Evolutionary conservation across 2,329 filamentous ascomycete genomes (phyloP), one percentile per base, ranked within the genome.

Genomic region (Myrmaecium sp.): DNA sequence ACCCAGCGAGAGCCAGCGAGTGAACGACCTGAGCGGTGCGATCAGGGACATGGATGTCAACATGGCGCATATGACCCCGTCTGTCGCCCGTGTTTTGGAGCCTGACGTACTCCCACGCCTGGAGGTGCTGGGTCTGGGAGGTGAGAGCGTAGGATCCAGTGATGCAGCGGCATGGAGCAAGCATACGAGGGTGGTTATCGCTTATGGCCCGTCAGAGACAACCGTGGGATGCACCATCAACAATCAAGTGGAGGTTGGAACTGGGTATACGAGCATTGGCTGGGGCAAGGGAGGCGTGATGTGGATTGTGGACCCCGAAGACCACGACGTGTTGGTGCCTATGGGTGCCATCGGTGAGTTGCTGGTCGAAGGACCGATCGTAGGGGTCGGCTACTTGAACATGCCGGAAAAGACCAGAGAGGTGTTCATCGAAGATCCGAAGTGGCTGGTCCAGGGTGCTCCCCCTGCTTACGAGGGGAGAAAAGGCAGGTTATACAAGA

Each of bases 21-120:
- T 62, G 17, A 55, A 60, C 25, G 59, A 70, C 28, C 48, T 73
- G 5, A 47, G 53, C 2, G 57, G 55, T 2, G 60, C 56, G 1
- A 63, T 74, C 19, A 49, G 54, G 5, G 46, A 56, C 1, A 63
- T 68, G 55, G 41, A 57, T 7, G 65, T 62, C 15, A 69, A 59
- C 25, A 64, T 58, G 53, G 60, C 58, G 1, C 57, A 63, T 34
- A 55, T 70, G 38, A 73, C 70, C 1, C 64, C 69, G 2, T 55
- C 65, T 0, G 54, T 75, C 10, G 61, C 66, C 0, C 50, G 52
- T 10, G 53, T 53, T 1, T 27, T 64, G 3, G 46, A 54, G 7
- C 49, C 52, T 0, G 47, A 52, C 26, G 43, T 38, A n/a, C 44
- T 62, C 5, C 47, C 54, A 1, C 47, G 41, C 1, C 32, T 63